A percentile compares a stretch with the other conserved stretches of the same genome.
These are phyloP conservation scores for Adenanthera pavonina DNA, from an alignment of 306 rosid genomes.

Conservation along the genomic window DNA sequence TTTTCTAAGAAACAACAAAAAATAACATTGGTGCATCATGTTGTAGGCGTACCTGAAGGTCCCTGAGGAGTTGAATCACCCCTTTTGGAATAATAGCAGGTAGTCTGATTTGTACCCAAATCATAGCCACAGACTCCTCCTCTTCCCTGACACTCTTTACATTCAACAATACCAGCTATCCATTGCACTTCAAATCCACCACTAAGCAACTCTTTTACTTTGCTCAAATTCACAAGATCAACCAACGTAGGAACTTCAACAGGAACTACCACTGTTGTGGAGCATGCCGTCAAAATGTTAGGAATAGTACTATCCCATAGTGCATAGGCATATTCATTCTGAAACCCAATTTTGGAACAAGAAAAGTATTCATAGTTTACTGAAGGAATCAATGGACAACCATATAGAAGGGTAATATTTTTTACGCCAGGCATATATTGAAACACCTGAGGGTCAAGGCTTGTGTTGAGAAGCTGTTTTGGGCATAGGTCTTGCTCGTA, in stretches of 20 bases:
- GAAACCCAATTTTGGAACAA: constrained; percentile 9
- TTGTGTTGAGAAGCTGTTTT: constrained; percentile 17
- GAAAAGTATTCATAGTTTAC: rapidly evolving
- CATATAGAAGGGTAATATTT: constrained; percentile 46
- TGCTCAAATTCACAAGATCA: background rate
- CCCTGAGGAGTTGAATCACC: background rate
- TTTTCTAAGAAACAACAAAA: background rate
- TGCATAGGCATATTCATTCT: background rate
- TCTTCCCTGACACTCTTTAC: constrained; percentile 37
- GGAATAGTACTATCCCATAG: background rate
- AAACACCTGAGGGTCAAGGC: constrained; percentile 39
- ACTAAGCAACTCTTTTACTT: constrained; percentile 1
- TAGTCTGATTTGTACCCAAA: background rate
- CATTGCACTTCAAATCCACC: constrained; percentile 46
- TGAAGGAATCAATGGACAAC: constrained; percentile 10
- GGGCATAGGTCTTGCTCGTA: constrained; percentile 44
- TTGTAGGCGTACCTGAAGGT: background rate
- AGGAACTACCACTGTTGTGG: constrained; percentile 41
- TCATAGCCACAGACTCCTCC: constrained; percentile 54
- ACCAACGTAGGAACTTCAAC: background rate
- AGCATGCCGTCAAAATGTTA: background rate
- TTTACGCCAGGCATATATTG: constrained; percentile 1
- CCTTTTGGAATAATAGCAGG: background rate
- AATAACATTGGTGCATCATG: background rate
- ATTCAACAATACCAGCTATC: constrained; percentile 38